phyloP scores from a whole-genome alignment of 202 grass and related monocot genomes.

The Schoenoplectus triqueter region DNA sequence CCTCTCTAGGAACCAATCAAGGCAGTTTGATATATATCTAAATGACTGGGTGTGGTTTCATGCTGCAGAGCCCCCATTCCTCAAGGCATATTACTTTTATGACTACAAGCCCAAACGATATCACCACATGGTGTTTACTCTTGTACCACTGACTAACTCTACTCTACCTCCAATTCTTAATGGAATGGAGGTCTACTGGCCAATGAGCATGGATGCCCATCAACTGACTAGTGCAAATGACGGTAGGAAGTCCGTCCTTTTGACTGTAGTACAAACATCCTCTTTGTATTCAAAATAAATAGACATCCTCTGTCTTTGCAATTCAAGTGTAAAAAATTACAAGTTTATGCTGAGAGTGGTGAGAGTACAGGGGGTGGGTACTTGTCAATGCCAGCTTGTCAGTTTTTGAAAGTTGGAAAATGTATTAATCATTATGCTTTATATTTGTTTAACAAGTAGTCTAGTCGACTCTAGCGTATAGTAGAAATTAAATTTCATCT shows the following conservation, averaged over 20 bases:
- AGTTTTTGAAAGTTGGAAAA: too few species aligned
- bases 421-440: too few species aligned
- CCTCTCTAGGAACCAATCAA: constrained; percentile 6
- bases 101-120: accelerated
- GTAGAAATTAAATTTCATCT: too few species aligned
- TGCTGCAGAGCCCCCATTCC: background rate
- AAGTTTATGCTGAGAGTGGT: too few species aligned
- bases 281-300: too few species aligned
- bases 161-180: constrained; percentile 42
- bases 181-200: constrained; percentile 38
- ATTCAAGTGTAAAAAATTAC: too few species aligned
- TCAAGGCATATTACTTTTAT: background rate
- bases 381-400: too few species aligned
- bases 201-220: background rate
- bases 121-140: background rate
- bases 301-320: too few species aligned
- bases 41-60: background rate
- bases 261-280: too few species aligned
- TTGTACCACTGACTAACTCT: constrained; percentile 10
- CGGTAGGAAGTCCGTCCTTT: background rate
- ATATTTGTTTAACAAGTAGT: too few species aligned
- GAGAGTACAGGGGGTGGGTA: too few species aligned
- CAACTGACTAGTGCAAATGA: background rate
- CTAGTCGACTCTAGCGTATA: too few species aligned
- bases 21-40: constrained; percentile 7